These are phyloP conservation scores for Kickxella alabastrina DNA, from an alignment of 192 early-diverging fungal genomes.

Conservation along the genomic window DNA sequence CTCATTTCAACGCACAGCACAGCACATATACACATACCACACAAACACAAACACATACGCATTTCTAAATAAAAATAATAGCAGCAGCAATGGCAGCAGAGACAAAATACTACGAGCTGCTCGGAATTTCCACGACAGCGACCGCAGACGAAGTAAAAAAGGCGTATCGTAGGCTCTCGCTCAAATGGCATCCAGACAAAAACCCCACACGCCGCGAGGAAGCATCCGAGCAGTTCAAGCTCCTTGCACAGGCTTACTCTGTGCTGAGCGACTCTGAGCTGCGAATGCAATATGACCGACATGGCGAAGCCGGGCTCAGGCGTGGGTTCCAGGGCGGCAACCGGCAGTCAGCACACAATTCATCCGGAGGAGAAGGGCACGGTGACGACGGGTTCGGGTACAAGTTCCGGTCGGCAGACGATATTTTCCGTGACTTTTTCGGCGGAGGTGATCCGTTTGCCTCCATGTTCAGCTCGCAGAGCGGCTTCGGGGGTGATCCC, in stretches of 20 bases:
- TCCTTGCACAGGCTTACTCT: constrained; percentile 49
- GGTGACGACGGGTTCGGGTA: constrained; percentile 12
- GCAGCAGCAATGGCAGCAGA: constrained; percentile 39
- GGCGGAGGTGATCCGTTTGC: constrained; percentile 44
- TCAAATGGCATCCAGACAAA: constrained; percentile 73
- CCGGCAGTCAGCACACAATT: constrained; percentile 1
- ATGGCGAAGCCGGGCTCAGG: constrained; percentile 43
- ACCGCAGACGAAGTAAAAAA: constrained; percentile 68
- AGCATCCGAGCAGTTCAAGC: constrained; percentile 51
- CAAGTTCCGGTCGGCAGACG: constrained; percentile 36
- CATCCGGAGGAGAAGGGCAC: constrained; percentile 2
- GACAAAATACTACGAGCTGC: constrained; percentile 64
- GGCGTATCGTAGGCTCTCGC: constrained; percentile 67
- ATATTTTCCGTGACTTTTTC: constrained; percentile 50
- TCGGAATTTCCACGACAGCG: constrained; percentile 60
- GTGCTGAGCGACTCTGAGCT: constrained; percentile 45
- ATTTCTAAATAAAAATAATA: too few species aligned
- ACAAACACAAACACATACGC: too few species aligned
- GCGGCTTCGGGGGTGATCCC: constrained; percentile 35
- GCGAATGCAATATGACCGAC: constrained; percentile 40
- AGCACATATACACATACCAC: too few species aligned
- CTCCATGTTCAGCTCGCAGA: constrained; percentile 31
- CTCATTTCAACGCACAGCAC: not conserved
- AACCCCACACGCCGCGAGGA: constrained; percentile 41
- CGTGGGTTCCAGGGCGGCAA: constrained; percentile 30